A percentile compares a stretch with the other conserved stretches of the same genome.
These are phyloP conservation scores for Pseudonitzschia multiseries DNA, from an alignment of 108 stramenopile genomes.

Conservation along the genomic window DNA sequence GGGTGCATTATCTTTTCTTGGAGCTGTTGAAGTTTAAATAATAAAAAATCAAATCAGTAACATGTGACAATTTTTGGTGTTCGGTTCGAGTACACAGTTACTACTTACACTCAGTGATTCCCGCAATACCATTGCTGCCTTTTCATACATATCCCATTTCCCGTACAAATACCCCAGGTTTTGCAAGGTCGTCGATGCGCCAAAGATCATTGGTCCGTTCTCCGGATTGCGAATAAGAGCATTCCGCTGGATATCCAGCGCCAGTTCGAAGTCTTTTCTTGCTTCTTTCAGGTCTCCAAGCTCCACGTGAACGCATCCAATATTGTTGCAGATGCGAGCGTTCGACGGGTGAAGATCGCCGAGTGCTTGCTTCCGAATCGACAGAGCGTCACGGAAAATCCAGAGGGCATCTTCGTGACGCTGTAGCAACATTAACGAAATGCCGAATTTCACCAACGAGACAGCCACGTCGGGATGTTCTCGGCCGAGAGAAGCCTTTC, in stretches of 20 bases:
- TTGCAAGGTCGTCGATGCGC: constrained; percentile 54
- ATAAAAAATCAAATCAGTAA: background rate
- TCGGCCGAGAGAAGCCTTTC: constrained; percentile 46
- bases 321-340: constrained; percentile 62
- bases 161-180: constrained; percentile 59
- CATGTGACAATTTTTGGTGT: background rate
- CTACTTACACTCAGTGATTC: constrained; percentile 49
- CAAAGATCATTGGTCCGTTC: constrained; percentile 46
- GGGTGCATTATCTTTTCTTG: constrained; percentile 47
- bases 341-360: constrained; percentile 50
- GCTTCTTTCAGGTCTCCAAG: constrained; percentile 49
- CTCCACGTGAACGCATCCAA: constrained; percentile 63
- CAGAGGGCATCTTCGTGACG: constrained; percentile 51
- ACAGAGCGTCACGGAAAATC: constrained; percentile 56
- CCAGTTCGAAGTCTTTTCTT: constrained; percentile 46
- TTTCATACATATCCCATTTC: constrained; percentile 37
- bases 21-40: constrained; percentile 24
- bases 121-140: constrained; percentile 44
- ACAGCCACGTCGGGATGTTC: constrained; percentile 61
- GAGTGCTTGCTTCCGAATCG: constrained; percentile 45
- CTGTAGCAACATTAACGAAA: constrained; percentile 43
- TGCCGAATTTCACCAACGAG: constrained; percentile 57
- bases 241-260: constrained; percentile 54
- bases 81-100: background rate
- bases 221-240: constrained; percentile 47